Evolutionary conservation across 1,139 yeast genomes (phyloP).

Genomic region (Diutina neorugosa): DNA sequence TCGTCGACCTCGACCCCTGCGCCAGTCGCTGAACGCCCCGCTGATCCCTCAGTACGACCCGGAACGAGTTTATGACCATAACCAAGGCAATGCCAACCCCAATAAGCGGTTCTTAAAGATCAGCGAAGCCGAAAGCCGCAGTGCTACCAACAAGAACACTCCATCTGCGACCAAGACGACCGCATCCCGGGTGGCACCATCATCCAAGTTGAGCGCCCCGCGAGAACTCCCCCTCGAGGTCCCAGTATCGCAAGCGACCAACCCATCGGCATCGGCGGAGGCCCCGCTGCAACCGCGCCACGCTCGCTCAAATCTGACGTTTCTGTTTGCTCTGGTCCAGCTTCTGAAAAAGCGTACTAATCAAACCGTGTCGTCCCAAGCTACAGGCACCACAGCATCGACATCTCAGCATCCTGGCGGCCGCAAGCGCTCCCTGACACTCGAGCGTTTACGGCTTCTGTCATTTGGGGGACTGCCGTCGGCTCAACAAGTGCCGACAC

Average conservation of each 20-base stretch:
- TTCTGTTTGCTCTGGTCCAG: background rate
- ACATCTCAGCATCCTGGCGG: background rate
- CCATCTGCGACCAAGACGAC: background rate
- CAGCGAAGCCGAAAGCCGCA: background rate
- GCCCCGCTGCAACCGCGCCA: background rate
- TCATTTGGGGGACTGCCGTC: background rate
- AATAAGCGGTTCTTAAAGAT: background rate
- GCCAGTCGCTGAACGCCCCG: background rate
- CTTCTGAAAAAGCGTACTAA: background rate
- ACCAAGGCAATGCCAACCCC: background rate
- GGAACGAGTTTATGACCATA: background rate
- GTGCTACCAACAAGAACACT: background rate
- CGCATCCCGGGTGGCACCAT: background rate
- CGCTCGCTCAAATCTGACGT: background rate
- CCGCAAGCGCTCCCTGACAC: slow-evolving; percentile 1
- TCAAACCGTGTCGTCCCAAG: background rate
- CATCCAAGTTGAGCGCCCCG: background rate
- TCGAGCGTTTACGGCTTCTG: background rate
- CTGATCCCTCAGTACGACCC: background rate
- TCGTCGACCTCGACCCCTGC: background rate
- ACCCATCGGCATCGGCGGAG: background rate
- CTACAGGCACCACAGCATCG: background rate
- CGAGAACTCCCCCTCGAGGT: background rate
- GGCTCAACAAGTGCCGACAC: background rate
- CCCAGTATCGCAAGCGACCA: background rate